These are phyloP conservation scores for Acanthamoeba triangularis DNA, from an alignment of 208 protist genomes.

Conservation along the genomic window DNA sequence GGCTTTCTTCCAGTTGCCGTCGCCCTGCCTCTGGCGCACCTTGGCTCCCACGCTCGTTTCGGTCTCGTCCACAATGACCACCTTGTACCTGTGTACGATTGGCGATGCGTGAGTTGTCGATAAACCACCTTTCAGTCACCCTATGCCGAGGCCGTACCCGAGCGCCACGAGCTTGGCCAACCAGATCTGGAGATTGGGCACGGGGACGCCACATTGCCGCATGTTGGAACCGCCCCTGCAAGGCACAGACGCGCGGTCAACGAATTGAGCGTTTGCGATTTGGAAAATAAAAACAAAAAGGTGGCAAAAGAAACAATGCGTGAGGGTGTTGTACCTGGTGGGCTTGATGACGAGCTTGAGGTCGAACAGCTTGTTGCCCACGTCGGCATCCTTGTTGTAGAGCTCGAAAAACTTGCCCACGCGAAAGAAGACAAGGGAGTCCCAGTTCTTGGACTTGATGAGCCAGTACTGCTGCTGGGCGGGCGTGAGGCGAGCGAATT, in stretches of 20 bases:
- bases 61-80: constrained; percentile 87
- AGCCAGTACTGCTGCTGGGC: constrained; percentile 89
- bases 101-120: too few species aligned
- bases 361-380: constrained; percentile 81
- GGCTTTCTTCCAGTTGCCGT: constrained; percentile 38
- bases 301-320: not conserved
- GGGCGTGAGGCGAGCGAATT: constrained; percentile 66
- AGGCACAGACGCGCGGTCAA: not conserved
- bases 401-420: constrained; percentile 91
- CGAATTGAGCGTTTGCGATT: not conserved
- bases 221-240: constrained; percentile 86
- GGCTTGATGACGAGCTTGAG: constrained; percentile 83
- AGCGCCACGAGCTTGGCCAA: constrained; percentile 82
- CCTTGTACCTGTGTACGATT: constrained; percentile 78
- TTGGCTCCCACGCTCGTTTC: constrained; percentile 79
- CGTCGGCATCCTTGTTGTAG: constrained; percentile 89
- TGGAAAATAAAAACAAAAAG: not conserved
- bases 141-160: constrained; percentile 41
- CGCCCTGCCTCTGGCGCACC: constrained; percentile 14
- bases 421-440: constrained; percentile 87
- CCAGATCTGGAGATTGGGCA: constrained; percentile 80
- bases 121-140: not conserved
- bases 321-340: not conserved
- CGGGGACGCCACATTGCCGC: constrained; percentile 88
- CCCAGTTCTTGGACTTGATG: constrained; percentile 87